Base-by-base conservation (phyloP, 768 basidiomycete genomes). In the Porphyrellus cyaneotinctus region DNA sequence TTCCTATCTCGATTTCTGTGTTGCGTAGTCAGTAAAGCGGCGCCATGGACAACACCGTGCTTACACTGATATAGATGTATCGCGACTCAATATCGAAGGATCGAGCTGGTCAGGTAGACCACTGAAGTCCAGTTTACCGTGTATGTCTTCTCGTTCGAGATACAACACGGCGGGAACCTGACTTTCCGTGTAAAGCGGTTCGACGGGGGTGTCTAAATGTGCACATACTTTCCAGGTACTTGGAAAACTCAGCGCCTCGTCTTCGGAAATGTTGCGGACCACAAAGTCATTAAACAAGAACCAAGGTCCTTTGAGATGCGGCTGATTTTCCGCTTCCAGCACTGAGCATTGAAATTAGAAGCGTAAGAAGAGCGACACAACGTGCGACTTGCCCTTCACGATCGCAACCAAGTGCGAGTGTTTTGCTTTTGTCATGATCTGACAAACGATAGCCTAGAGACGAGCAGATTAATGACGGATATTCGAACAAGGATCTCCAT, bases 281-380 rank as follows among this genome's bases (percentile, higher is more conserved):
- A 85, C 78, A 64, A 99, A 99, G 64, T 99, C 97, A 64, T 99
- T 99, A 82, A 98, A 98, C 49, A 98, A 69, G 62, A 87, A 87
- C 97, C 97, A 99, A 2, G 83, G 81, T 49, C 82, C 84, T 22
- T 58, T 62, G 18, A 58, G 58, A 47, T 74, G 70, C 1, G 64
- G 51, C 12, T 73, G 63, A 9, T 63, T 68, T 62, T 85, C 84
- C 1, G 80, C 80, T 51, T 86, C 83, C 0, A 89, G 89, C 35
- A 94, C 90, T 92, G n/a, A 56, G 5, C 13, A 26, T 22, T 30
- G 37, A 47, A 38, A 49, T 55, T 15, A 44, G 35, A 42, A 3
- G 23, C 2, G 12, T 8, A 42, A 33, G 43, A 23, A 33, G n/a
- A 24, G 6, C 13, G 2, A 33, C 18, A 6, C 20, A 5, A 23